Base-by-base conservation (phyloP, 2,329 filamentous ascomycete genomes). In the Epicoccum sorghinum region DNA sequence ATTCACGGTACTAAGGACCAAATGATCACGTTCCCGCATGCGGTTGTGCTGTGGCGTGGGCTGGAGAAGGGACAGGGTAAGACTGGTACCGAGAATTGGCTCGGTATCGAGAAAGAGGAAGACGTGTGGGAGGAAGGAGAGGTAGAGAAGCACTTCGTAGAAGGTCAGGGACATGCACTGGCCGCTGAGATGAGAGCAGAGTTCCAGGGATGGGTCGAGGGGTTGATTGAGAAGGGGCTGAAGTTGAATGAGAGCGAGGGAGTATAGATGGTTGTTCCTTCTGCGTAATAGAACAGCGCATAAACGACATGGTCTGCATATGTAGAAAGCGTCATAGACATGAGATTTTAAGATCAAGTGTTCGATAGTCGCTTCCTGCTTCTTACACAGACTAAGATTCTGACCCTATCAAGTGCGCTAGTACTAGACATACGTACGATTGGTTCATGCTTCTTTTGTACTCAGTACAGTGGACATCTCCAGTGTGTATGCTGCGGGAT, bases 21-120 rank as follows among this genome's bases (percentile, higher is more conserved):
- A n/a, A 92, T 96, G 89, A 88, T 96, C 62, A 85, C 83, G 4
- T 80, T 87, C 42, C 82, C 82, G 5, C 89, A 95, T 69, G 91
- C 85, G 0, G 77, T 85, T 67, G 83, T 88, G 72, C 74, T 96
- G 60, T 84, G 89, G 52, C 79, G 85, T 45, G 82, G 83, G 39
- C 67, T 96, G 61, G 89, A 90, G 1, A 71, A 86, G 79, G 52
- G 78, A 69, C 56, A 67, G 40, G 68, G 68, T 0, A 64, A 60
- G 51, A 73, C 70, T 1, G 68, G 71, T 5, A 65, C 59, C 41
- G 70, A 73, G 65, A 68, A 67, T 27, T 70, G 63, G 69, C 42
- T 71, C 12, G 72, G 71, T 4, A 56, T 66, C 18, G 71, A 73
- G 48, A 60, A 68, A 1, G 71, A 74, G 36, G 60, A 60, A n/a